phyloP scores from a whole-genome alignment of 1,284 basidiomycete genomes.

The Apiotrichum brassicae region DNA sequence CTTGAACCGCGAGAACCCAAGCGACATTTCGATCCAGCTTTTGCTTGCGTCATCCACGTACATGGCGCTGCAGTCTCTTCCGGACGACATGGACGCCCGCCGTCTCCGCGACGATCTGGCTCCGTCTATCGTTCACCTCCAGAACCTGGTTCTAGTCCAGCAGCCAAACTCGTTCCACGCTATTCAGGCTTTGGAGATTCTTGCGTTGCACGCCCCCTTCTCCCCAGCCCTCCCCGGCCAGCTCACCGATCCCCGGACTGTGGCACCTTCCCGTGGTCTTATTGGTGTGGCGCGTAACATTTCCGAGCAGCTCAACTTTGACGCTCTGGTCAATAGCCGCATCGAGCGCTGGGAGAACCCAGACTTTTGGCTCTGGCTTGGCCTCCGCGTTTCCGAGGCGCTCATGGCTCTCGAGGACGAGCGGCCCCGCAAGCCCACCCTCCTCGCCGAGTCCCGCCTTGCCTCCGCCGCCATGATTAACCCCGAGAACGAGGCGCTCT shows the following conservation, averaged over 20 bases:
- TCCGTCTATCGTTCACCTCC: slow-evolving; percentile 10
- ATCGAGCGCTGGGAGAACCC: slow-evolving; percentile 18
- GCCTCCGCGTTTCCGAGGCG: slow-evolving; percentile 13
- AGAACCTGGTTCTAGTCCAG: slow-evolving; percentile 26
- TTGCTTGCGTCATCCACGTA: slow-evolving; percentile 27
- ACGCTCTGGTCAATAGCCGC: slow-evolving; percentile 15
- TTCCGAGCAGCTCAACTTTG: slow-evolving; percentile 20
- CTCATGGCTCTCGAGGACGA: slow-evolving; percentile 16
- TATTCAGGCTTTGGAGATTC: slow-evolving; percentile 34
- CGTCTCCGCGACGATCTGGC: slow-evolving; percentile 9
- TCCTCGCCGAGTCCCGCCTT: slow-evolving; percentile 19
- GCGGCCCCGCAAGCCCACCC: slow-evolving; percentile 14
- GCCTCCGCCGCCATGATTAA: slow-evolving; percentile 2
- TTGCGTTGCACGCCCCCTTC: slow-evolving; percentile 32
- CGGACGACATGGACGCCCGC: slow-evolving; percentile 17
- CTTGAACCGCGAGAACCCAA: slow-evolving; percentile 3
- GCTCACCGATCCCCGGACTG: slow-evolving; percentile 20
- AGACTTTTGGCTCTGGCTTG: slow-evolving; percentile 33
- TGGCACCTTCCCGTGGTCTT: slow-evolving; percentile 31
- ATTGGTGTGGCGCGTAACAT: slow-evolving; percentile 16
- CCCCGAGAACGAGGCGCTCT: slow-evolving; percentile 26
- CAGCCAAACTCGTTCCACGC: slow-evolving; percentile 27
- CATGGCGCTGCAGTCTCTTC: slow-evolving; percentile 26
- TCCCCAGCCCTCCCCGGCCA: slow-evolving; percentile 33
- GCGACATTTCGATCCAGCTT: slow-evolving; percentile 17